Evolutionary conservation across 2,329 filamentous ascomycete genomes (phyloP).

Genomic region (Aspergillus phoenicis): DNA sequence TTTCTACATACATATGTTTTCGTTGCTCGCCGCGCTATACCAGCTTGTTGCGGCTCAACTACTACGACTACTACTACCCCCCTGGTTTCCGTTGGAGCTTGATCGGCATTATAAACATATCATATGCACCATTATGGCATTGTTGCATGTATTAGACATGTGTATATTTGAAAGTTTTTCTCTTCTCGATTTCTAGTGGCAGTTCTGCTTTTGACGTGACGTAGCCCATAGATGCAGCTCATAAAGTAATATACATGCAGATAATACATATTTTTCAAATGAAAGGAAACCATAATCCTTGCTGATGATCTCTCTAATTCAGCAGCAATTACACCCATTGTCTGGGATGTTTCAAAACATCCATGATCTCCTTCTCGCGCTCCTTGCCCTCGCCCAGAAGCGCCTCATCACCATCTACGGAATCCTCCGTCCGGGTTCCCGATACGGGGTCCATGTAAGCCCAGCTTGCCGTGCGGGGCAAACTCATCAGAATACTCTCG

Average conservation of each 20-base stretch:
- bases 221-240: slow-evolving; percentile 2
- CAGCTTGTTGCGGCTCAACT: not conserved
- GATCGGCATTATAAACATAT: not conserved
- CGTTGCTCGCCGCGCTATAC: not conserved
- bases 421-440: slow-evolving; percentile 52
- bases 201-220: not conserved
- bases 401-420: slow-evolving; percentile 46
- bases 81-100: not conserved
- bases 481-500: slow-evolving; percentile 96
- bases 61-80: not conserved
- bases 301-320: too few species aligned
- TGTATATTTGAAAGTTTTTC: slow-evolving; percentile 1
- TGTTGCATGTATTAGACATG: slow-evolving; percentile 1
- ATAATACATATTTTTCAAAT: slow-evolving; percentile 5
- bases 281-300: not conserved
- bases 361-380: slow-evolving; percentile 74
- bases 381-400: slow-evolving; percentile 36
- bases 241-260: slow-evolving; percentile 4
- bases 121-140: not conserved
- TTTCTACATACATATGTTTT: slow-evolving; percentile 4
- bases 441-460: slow-evolving; percentile 79
- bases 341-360: slow-evolving; percentile 65
- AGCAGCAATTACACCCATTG: slow-evolving; percentile 57
- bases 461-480: slow-evolving; percentile 91
- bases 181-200: not conserved